Conservation (phyloP, 164 flowering plant species). For the Vitis cinerea region DNA sequence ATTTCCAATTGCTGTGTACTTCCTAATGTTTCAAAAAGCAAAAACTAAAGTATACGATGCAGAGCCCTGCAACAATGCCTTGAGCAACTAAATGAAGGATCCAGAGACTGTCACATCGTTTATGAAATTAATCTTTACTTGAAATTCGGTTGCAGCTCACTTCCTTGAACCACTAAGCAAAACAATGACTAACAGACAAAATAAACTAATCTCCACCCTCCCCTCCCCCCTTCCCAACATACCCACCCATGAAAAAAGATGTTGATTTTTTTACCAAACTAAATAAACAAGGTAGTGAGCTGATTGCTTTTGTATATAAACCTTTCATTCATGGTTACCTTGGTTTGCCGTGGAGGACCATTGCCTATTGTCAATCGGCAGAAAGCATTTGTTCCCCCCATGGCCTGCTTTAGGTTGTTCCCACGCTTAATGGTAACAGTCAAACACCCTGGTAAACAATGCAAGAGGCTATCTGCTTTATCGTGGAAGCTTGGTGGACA, state of each 20-base stretch:
- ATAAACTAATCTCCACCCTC: too few species aligned
- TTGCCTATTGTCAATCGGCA: conserved; percentile 78
- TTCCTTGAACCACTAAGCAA: too few species aligned
- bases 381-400: conserved; percentile 86
- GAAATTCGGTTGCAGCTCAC: too few species aligned
- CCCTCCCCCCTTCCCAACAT: too few species aligned
- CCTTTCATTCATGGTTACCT: conserved; percentile 39
- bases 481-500: conserved; percentile 92
- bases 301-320: not conserved
- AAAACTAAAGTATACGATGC: not conserved
- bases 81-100: not conserved
- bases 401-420: conserved; percentile 73
- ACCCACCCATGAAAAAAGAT: too few species aligned
- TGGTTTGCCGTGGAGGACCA: conserved; percentile 81
- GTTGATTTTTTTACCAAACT: not conserved
- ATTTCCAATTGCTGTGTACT: too few species aligned
- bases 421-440: conserved; percentile 81
- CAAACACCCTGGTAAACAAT: conserved; percentile 85
- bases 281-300: not conserved
- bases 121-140: not conserved
- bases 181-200: too few species aligned
- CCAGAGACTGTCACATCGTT: not conserved
- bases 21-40: too few species aligned
- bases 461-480: conserved; percentile 73
- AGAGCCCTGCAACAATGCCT: not conserved